Conservation (phyloP, 441 rosid species). For the Corymbia calophylla region DNA sequence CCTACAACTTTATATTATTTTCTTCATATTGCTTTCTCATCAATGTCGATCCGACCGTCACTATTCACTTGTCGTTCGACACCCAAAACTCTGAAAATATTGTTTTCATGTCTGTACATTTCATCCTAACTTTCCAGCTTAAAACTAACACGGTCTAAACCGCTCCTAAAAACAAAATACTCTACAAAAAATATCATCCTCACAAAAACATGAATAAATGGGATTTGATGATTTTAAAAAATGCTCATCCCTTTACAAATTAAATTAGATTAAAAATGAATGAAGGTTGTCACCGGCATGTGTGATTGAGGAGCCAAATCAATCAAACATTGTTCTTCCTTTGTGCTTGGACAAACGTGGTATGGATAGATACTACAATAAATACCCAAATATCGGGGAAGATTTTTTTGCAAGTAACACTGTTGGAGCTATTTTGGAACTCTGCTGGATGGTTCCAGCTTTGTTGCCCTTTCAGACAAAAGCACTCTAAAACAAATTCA, state of each 20-base stretch:
- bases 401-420: too few relatives aligned
- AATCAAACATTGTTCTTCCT: too few relatives aligned
- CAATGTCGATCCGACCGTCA: too few relatives aligned
- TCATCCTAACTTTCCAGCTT: neutral
- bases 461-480: too few relatives aligned
- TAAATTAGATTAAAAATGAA: neutral
- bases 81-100: neutral
- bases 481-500: too few relatives aligned
- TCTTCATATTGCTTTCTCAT: neutral
- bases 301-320: too few relatives aligned
- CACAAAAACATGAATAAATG: neutral
- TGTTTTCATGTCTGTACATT: neutral
- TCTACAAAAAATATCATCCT: neutral
- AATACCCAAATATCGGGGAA: too few relatives aligned
- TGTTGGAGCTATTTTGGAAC: too few relatives aligned
- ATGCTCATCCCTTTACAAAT: neutral
- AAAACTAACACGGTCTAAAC: neutral
- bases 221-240: neutral
- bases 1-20: neutral
- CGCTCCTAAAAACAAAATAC: neutral
- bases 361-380: too few relatives aligned
- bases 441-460: too few relatives aligned
- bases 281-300: neutral
- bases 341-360: too few relatives aligned
- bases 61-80: neutral